These are phyloP conservation scores for Pyrus hybrid DNA, from an alignment of 331 rosid species.

Conservation along the genomic window DNA sequence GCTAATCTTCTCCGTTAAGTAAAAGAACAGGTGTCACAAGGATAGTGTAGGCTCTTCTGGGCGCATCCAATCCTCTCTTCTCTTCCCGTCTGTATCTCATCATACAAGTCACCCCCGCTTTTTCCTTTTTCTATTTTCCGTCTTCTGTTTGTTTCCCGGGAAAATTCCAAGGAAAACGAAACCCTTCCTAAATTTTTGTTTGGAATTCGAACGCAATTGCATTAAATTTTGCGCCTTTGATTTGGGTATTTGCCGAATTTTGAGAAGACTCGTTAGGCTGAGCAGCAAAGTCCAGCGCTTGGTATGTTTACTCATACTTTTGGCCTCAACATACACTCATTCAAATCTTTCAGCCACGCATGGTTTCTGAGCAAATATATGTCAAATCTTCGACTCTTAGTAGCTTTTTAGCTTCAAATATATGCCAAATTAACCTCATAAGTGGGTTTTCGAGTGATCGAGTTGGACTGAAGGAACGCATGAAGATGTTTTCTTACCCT, in stretches of 20 bases:
- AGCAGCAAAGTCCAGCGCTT: slow-evolving; percentile 31
- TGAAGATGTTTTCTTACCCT: background rate
- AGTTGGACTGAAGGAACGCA: background rate
- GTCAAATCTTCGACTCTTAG: background rate
- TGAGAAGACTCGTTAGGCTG: background rate
- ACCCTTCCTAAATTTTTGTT: background rate
- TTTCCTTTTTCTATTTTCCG: background rate
- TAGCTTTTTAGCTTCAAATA: background rate
- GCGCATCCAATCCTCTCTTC: too few species aligned
- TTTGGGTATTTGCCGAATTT: slow-evolving; percentile 10
- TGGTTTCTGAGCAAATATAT: background rate
- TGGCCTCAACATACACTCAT: background rate
- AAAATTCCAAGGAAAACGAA: background rate
- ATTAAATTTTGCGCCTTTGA: background rate
- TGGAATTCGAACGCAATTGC: too few species aligned
- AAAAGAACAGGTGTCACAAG: too few species aligned
- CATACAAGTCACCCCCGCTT: background rate
- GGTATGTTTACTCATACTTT: background rate
- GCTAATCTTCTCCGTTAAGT: too few species aligned
- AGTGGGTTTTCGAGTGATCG: background rate
- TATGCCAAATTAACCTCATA: too few species aligned
- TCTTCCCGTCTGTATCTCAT: too few species aligned
- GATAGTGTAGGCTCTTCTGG: too few species aligned
- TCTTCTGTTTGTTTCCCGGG: background rate
- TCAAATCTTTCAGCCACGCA: background rate